Base-by-base conservation (phyloP, 2,329 filamentous ascomycete genomes). In the Drechmeria coniospora region DNA sequence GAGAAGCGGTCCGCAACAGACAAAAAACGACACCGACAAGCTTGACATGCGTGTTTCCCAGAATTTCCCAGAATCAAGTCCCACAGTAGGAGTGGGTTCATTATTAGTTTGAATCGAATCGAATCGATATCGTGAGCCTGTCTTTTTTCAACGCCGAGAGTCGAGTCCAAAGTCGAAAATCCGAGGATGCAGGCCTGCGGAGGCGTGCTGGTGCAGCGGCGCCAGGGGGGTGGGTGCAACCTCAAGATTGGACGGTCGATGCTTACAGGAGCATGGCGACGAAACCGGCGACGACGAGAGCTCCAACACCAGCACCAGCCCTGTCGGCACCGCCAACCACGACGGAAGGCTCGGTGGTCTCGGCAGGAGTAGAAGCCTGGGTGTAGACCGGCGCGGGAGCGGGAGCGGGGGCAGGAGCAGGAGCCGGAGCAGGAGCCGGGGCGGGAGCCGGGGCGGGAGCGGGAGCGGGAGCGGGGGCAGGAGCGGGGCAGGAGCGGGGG, bases 251-350 rank as follows among this genome's bases (percentile, higher is more conserved):
- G 10, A 11, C 18, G 24, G 4, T 13, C 23, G 15, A 18, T 16
- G 11, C 24, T 41, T 49, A 59, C 33, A 59, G 36, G 31, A 51
- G 39, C 22, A 61, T 29, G 14, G 50, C 54, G 27, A 48, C 53
- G 21, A 56, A 32, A 32, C 51, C 58, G 23, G 48, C 57, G 18
- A 56, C 30, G 25, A 55, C 38, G 23, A 59, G 42, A 30, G 52
- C 51, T 15, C 51, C 53, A 15, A 53, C 28, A 28, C 49, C 50
- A 16, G 49, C 40, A 21, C 44, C 45, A 19, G 45, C 34, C 39
- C 50, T 54, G 32, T 43, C 47, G 25, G 51, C 57, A 14, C 46
- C 57, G 21, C 47, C 56, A 21, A 49, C 50, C 14, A 56, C 39
- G 25, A 45, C 37, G 3, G 40, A 32, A 23, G 46, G 25, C 6